Evolutionary conservation across 345 rosid genomes (phyloP).

Genomic region (Bruguiera gymnorhiza): DNA sequence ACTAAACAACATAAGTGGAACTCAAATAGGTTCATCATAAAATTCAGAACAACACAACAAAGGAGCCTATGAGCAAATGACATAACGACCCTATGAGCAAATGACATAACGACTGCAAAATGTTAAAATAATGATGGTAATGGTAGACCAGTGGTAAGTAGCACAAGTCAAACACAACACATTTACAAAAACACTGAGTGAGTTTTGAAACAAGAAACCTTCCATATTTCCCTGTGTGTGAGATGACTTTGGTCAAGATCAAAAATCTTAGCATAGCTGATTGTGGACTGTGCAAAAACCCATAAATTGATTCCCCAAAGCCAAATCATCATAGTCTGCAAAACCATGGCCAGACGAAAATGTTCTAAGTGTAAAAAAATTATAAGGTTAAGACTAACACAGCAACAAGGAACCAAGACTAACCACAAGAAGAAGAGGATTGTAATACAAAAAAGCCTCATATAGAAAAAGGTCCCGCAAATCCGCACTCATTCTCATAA

Average conservation of each 20-base stretch:
- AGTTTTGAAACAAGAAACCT: constrained; percentile 46
- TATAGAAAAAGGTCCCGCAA: constrained; percentile 85
- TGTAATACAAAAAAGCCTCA: constrained; percentile 92
- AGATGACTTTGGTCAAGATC: constrained; percentile 88
- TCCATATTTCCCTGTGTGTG: constrained; percentile 88
- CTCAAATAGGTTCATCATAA: too few species aligned
- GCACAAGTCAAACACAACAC: too few species aligned
- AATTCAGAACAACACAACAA: too few species aligned
- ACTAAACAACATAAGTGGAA: background rate
- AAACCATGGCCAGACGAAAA: constrained; percentile 18
- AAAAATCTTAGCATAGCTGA: constrained; percentile 75
- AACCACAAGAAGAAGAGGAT: constrained; percentile 98
- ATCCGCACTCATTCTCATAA: constrained; percentile 86
- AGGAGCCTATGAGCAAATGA: too few species aligned
- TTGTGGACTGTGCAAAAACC: constrained; percentile 77
- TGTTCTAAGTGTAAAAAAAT: background rate
- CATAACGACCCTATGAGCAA: too few species aligned
- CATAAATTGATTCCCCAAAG: constrained; percentile 94
- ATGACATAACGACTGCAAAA: too few species aligned
- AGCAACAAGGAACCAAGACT: constrained; percentile 23
- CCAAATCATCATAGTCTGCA: constrained; percentile 96
- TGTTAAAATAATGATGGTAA: too few species aligned
- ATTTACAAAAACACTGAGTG: background rate
- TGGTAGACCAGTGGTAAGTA: too few species aligned
- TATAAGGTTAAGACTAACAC: background rate